These are phyloP conservation scores for Penicillium ucsense DNA, from an alignment of 495 filamentous ascomycete genomes.

Conservation along the genomic window DNA sequence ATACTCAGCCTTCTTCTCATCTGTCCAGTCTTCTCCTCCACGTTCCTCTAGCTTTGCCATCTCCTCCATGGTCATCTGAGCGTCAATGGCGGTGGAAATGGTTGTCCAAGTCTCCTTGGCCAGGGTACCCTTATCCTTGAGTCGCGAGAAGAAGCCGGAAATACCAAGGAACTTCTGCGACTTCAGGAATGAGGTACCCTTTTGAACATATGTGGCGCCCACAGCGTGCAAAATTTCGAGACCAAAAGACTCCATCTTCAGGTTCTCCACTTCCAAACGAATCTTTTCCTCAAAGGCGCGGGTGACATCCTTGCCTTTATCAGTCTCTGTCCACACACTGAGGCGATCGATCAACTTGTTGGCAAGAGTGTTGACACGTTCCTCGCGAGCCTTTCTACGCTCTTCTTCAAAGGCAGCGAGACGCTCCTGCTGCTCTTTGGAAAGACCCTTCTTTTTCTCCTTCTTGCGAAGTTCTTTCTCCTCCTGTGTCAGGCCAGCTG, in stretches of 20 bases:
- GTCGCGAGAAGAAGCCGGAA: slow-evolving; percentile 79
- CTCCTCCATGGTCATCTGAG: slow-evolving; percentile 97
- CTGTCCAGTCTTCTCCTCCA: slow-evolving; percentile 96
- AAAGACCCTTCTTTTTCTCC: slow-evolving; percentile 80
- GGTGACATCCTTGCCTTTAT: slow-evolving; percentile 78
- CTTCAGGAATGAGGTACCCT: slow-evolving; percentile 79
- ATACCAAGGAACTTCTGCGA: slow-evolving; percentile 96
- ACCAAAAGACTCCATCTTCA: slow-evolving; percentile 99
- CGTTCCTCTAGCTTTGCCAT: slow-evolving; percentile 95
- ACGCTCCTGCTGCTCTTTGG: slow-evolving; percentile 84
- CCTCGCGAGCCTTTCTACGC: slow-evolving; percentile 72
- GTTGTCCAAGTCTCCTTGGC: slow-evolving; percentile 98
- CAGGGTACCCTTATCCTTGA: slow-evolving; percentile 94
- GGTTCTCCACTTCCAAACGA: slow-evolving; percentile 87
- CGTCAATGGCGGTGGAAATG: slow-evolving; percentile 93
- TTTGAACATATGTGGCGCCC: slow-evolving; percentile 77
- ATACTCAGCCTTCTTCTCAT: slow-evolving; percentile 95
- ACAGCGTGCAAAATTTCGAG: slow-evolving; percentile 96
- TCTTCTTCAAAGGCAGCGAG: slow-evolving; percentile 82
- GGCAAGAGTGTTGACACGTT: slow-evolving; percentile 74
- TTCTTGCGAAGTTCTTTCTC: slow-evolving; percentile 70
- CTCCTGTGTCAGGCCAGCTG: slow-evolving; percentile 61
- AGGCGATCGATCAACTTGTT: slow-evolving; percentile 84
- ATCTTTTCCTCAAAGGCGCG: slow-evolving; percentile 87
- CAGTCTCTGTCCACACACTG: slow-evolving; percentile 94